phyloP scores from a whole-genome alignment of 257 asterid species.

The Marsdenia floribunda region DNA sequence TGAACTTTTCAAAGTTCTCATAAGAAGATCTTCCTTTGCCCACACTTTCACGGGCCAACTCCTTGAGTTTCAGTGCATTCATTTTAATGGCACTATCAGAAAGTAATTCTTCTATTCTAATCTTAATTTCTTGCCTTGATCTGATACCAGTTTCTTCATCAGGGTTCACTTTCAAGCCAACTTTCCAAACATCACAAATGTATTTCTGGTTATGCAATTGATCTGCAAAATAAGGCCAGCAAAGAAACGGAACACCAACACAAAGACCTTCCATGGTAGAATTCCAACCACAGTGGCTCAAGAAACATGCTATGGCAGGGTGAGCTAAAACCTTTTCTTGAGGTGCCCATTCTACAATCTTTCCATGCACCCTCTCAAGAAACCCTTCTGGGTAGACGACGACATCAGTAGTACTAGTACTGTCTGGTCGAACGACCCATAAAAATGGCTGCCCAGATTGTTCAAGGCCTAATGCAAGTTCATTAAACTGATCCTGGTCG shows the following conservation, averaged over 20 bases:
- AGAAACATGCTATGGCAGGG: conserved; percentile 30
- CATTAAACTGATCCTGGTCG: conserved; percentile 18
- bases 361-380: conserved; percentile 29
- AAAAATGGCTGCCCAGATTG: conserved; percentile 17
- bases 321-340: conserved; percentile 40
- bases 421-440: conserved; percentile 33
- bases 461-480: conserved; percentile 31
- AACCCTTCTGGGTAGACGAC: conserved; percentile 31
- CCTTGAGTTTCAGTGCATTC: conserved; percentile 32
- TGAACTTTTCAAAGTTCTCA: conserved; percentile 21
- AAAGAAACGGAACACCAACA: conserved; percentile 32
- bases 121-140: conserved; percentile 34
- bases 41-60: conserved; percentile 21
- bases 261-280: conserved; percentile 37
- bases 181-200: conserved; percentile 41
- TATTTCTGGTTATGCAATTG: conserved; percentile 33
- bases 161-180: conserved; percentile 27
- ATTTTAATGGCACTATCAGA: conserved; percentile 19
- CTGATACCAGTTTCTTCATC: conserved; percentile 35
- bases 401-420: conserved; percentile 21
- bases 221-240: conserved; percentile 45
- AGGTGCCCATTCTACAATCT: conserved; percentile 45
- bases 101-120: conserved; percentile 18
- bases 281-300: conserved; percentile 52
- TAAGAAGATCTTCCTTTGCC: conserved; percentile 34